Evolutionary conservation across 1,284 basidiomycete genomes (phyloP).

Genomic region (Stygiomarasmius scandens): DNA sequence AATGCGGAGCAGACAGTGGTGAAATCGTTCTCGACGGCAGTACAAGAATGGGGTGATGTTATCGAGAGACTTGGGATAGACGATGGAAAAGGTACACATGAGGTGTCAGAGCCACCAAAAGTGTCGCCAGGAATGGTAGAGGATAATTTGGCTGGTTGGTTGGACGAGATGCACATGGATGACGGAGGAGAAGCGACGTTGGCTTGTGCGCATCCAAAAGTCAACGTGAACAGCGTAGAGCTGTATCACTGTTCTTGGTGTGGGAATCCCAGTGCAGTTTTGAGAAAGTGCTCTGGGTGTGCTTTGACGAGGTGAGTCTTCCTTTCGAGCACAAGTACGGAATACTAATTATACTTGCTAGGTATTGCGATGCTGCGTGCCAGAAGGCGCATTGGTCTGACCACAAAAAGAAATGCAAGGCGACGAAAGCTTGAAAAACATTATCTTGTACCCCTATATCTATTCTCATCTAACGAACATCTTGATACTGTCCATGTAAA

Average conservation of each 20-base stretch:
- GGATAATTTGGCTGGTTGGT: conserved; percentile 20
- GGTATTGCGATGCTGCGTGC: conserved; percentile 11
- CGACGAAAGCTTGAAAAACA: not conserved
- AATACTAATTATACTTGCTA: not conserved
- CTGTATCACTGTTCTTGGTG: conserved; percentile 19
- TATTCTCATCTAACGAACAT: no score
- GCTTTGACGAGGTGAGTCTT: conserved; percentile 24
- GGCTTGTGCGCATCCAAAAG: conserved; percentile 12
- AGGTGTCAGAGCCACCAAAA: not conserved
- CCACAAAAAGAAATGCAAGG: conserved; percentile 10
- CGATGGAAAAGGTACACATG: not conserved
- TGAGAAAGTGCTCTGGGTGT: conserved; percentile 18
- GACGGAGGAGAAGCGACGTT: conserved; percentile 17
- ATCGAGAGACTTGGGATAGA: conserved; percentile 1
- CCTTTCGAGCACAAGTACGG: not conserved
- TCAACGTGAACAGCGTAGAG: conserved; percentile 16
- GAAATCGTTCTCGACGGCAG: conserved; percentile 14
- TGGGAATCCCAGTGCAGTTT: conserved; percentile 16
- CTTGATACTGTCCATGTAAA: no score
- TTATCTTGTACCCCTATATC: no score
- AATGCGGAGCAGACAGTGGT: conserved; percentile 18
- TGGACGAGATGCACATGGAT: conserved; percentile 18
- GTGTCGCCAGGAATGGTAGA: conserved; percentile 10
- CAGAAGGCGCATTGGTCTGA: conserved; percentile 9
- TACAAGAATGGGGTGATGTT: conserved; percentile 15